These are phyloP conservation scores for Penicillium sp. DNA, from an alignment of 2,329 filamentous ascomycete species.

Conservation along the genomic window DNA sequence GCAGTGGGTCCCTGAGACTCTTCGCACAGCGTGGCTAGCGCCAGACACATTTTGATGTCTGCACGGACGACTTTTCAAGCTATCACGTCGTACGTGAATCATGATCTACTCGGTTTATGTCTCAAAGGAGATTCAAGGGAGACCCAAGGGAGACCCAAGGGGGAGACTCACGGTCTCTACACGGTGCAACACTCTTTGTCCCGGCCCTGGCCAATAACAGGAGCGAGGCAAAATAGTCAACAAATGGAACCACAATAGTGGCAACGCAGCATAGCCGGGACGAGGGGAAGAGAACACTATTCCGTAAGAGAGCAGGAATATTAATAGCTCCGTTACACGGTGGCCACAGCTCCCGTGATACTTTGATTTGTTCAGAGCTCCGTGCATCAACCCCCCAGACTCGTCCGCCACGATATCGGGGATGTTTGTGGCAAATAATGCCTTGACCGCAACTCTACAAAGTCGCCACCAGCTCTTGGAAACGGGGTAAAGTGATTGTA, in stretches of 20 bases:
- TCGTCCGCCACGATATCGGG: not conserved
- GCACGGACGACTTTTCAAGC: constrained; percentile 16
- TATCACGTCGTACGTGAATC: constrained; percentile 5
- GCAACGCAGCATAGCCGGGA: not conserved
- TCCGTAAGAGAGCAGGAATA: not conserved
- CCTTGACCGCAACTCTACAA: constrained; percentile 15
- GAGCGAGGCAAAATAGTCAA: not conserved
- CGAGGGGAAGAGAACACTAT: not conserved
- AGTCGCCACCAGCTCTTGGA: constrained; percentile 16
- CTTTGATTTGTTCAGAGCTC: not conserved
- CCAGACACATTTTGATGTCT: constrained; percentile 6
- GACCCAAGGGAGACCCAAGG: not conserved
- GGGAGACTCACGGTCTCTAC: not conserved
- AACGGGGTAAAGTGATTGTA: not conserved
- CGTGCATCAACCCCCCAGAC: not conserved
- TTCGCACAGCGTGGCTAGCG: constrained; percentile 4
- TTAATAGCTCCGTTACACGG: not conserved
- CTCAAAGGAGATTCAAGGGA: too few species aligned
- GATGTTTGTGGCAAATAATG: constrained; percentile 10
- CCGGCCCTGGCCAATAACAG: not conserved
- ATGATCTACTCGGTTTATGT: constrained; percentile 6
- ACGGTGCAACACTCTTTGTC: not conserved
- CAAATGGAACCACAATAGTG: not conserved
- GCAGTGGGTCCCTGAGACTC: not conserved
- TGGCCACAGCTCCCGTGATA: not conserved